phyloP scores from a whole-genome alignment of 352 stramenopile species.

The Phytophthora melonis region DNA sequence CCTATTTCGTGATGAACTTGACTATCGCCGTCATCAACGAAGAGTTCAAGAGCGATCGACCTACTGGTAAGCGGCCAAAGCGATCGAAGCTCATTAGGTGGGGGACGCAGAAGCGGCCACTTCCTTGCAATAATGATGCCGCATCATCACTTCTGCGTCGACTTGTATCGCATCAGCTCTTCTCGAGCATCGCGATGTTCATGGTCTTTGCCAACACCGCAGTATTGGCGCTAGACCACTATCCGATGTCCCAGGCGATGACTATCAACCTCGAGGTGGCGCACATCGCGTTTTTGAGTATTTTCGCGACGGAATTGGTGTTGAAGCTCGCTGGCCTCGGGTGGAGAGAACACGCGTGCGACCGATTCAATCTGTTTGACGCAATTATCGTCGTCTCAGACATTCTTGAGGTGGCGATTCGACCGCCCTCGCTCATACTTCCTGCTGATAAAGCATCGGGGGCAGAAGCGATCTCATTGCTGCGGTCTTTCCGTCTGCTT shows the following conservation, averaged over 20 bases:
- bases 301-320: constrained; percentile 69
- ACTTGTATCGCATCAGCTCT: constrained; percentile 57
- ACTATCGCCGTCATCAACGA: constrained; percentile 91
- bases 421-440: constrained; percentile 61
- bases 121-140: constrained; percentile 23
- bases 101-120: neutral
- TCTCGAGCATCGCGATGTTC: constrained; percentile 57
- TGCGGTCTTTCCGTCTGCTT: constrained; percentile 91
- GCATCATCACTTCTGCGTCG: constrained; percentile 27
- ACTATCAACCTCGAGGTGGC: constrained; percentile 61
- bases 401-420: constrained; percentile 62
- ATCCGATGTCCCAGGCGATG: constrained; percentile 65
- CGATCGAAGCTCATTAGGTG: neutral
- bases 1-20: constrained; percentile 94
- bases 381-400: constrained; percentile 73
- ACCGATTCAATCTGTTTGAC: constrained; percentile 86
- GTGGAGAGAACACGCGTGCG: constrained; percentile 57
- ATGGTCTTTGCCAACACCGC: constrained; percentile 84
- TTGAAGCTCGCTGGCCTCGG: constrained; percentile 87
- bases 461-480: constrained; percentile 64
- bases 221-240: constrained; percentile 78
- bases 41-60: constrained; percentile 76
- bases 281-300: constrained; percentile 72
- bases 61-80: neutral
- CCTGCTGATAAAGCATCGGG: constrained; percentile 31